Evolutionary conservation across 2,329 filamentous ascomycete species (phyloP).

Genomic region (Ceratocystis albifundus): DNA sequence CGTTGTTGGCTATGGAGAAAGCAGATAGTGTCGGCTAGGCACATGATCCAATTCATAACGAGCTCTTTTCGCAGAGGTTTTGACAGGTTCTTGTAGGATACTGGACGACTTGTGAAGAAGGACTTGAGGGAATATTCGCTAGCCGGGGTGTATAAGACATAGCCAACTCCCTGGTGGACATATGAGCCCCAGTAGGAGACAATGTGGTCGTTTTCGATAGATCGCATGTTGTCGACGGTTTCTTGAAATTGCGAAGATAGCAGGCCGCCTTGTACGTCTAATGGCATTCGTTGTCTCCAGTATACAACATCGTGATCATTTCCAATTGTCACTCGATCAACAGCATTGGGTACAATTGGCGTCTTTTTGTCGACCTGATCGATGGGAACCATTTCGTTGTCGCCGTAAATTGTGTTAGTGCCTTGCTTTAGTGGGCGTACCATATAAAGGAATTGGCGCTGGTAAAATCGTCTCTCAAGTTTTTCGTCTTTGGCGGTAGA

Average conservation of each 20-base stretch:
- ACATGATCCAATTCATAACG: conserved; percentile 64
- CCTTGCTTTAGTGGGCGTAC: conserved; percentile 50
- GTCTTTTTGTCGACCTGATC: conserved; percentile 52
- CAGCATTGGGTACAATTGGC: conserved; percentile 31
- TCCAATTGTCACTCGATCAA: conserved; percentile 53
- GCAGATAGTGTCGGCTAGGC: conserved; percentile 55
- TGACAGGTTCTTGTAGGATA: conserved; percentile 48
- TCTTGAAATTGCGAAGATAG: conserved; percentile 45
- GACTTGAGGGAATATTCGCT: conserved; percentile 55
- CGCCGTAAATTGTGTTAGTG: conserved; percentile 50
- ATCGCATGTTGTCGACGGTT: conserved; percentile 47
- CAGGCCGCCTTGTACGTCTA: conserved; percentile 33
- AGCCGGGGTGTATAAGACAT: conserved; percentile 54
- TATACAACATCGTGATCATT: conserved; percentile 47
- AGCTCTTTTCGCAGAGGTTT: conserved; percentile 49
- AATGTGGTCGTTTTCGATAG: conserved; percentile 55
- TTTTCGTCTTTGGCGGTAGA: conserved; percentile 48
- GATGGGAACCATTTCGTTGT: conserved; percentile 58
- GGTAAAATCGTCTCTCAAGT: conserved; percentile 57
- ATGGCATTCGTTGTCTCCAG: conserved; percentile 45
- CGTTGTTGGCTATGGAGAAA: conserved; percentile 54
- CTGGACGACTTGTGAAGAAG: conserved; percentile 52
- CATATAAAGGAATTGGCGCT: conserved; percentile 60
- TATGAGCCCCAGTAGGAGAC: conserved; percentile 63
- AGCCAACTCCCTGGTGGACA: conserved; percentile 50